A percentile compares a stretch with the other conserved stretches of the same genome.
Evolutionary conservation across 108 stramenopile species (phyloP).

Genomic region (Nitzschia sp.): DNA sequence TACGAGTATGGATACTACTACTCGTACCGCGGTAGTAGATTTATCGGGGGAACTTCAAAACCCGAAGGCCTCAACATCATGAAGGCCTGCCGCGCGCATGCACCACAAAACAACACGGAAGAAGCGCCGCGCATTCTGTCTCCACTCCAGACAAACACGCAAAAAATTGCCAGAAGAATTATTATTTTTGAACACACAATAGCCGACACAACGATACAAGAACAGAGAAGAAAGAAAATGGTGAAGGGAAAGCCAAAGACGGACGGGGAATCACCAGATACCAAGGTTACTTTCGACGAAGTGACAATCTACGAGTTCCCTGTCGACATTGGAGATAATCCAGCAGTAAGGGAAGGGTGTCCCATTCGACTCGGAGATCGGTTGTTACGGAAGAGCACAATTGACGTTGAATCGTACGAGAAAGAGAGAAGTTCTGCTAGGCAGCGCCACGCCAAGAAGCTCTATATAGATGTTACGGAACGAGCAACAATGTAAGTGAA

Average conservation of each 20-base stretch:
- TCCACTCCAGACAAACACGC: too few species aligned
- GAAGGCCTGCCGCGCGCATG: too few species aligned
- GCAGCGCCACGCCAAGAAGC: slow-evolving; percentile 7
- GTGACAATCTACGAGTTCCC: slow-evolving; percentile 28
- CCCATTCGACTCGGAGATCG: slow-evolving; percentile 14
- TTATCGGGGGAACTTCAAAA: too few species aligned
- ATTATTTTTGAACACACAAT: too few species aligned
- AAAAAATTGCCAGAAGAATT: too few species aligned
- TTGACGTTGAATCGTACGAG: slow-evolving; percentile 23
- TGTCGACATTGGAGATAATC: slow-evolving; percentile 30
- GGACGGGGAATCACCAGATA: background rate
- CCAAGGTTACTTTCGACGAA: slow-evolving; percentile 8
- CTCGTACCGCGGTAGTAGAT: too few species aligned
- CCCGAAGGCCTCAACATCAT: too few species aligned
- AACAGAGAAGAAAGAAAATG: background rate
- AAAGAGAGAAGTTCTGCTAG: background rate
- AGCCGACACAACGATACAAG: too few species aligned
- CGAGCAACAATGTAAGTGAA: slow-evolving; percentile 22
- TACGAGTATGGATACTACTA: too few species aligned
- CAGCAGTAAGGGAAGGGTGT: slow-evolving; percentile 27
- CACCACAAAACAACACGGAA: too few species aligned
- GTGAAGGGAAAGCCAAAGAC: background rate
- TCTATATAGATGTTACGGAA: slow-evolving; percentile 19
- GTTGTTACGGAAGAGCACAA: slow-evolving; percentile 1
- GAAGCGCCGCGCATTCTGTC: too few species aligned